A percentile compares a stretch with the other conserved stretches of the same genome.
phyloP scores from a whole-genome alignment of 768 basidiomycete species.

The Exidia glandulosa region DNA sequence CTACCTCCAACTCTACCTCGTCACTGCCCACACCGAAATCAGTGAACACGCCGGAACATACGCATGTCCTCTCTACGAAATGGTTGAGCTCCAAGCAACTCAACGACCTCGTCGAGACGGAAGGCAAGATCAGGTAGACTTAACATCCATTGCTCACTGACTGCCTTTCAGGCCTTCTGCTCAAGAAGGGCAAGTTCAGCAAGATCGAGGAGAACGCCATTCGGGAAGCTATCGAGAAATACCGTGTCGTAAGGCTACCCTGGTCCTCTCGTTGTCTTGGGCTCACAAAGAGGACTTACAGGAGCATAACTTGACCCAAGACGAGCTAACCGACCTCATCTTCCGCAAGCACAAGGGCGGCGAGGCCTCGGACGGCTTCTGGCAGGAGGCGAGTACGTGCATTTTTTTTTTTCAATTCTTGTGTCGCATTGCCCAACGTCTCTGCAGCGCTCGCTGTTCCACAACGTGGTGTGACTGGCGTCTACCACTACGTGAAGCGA shows the following conservation, averaged over 20 bases:
- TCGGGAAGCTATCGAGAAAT: conserved; percentile 50
- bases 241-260: conserved; percentile 43
- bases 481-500: conserved; percentile 73
- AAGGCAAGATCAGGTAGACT: no score
- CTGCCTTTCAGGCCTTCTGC: conserved; percentile 51
- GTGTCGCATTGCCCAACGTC: conserved; percentile 5
- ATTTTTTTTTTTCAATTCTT: conserved; percentile 14
- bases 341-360: conserved; percentile 46
- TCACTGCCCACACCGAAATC: not conserved
- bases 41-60: conserved; percentile 34
- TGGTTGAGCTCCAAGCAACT: conserved; percentile 67
- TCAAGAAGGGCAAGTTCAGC: conserved; percentile 83
- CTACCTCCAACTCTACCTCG: not conserved
- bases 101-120: conserved; percentile 18
- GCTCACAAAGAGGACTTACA: conserved; percentile 14
- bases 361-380: conserved; percentile 57
- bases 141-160: not conserved
- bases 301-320: conserved; percentile 41
- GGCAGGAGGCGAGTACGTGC: conserved; percentile 73
- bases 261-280: not conserved
- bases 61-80: conserved; percentile 60
- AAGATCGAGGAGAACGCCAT: conserved; percentile 64
- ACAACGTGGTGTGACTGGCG: conserved; percentile 68
- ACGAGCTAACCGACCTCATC: conserved; percentile 50
- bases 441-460: conserved; percentile 64